Conservation (phyloP, 2,329 filamentous ascomycete species). For the Taxawa tesnikishii region DNA sequence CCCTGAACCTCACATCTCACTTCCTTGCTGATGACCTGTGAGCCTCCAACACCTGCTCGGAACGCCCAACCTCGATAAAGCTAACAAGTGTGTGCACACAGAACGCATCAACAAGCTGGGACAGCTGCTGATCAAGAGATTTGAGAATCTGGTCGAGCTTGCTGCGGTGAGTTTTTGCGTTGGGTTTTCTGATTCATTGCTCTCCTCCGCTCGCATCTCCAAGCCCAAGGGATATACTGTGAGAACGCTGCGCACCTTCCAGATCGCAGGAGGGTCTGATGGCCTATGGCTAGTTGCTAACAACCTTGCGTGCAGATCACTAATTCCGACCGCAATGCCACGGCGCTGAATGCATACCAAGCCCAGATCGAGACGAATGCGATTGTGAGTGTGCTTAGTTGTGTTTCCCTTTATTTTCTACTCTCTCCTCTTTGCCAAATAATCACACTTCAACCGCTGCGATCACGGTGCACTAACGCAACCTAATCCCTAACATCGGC, state of each 20-base stretch:
- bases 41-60: no score
- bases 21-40: no score
- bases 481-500: neutral
- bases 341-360: constrained; percentile 45
- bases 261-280: no score
- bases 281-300: neutral
- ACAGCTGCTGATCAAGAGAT: constrained; percentile 34
- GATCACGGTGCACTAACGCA: no score
- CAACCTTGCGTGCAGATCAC: constrained; percentile 27
- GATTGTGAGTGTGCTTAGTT: constrained; percentile 35
- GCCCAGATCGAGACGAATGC: constrained; percentile 47
- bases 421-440: neutral
- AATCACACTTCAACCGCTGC: no score
- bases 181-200: neutral
- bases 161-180: constrained; percentile 29
- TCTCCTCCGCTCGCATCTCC: neutral
- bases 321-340: constrained; percentile 39
- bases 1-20: no score
- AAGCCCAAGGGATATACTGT: no score
- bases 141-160: constrained; percentile 43
- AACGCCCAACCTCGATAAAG: no score
- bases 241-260: no score
- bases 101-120: constrained; percentile 27
- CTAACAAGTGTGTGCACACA: constrained; percentile 13
- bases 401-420: neutral